phyloP scores from a whole-genome alignment of 352 stramenopile genomes.

The Blastocystis sp. region DNA sequence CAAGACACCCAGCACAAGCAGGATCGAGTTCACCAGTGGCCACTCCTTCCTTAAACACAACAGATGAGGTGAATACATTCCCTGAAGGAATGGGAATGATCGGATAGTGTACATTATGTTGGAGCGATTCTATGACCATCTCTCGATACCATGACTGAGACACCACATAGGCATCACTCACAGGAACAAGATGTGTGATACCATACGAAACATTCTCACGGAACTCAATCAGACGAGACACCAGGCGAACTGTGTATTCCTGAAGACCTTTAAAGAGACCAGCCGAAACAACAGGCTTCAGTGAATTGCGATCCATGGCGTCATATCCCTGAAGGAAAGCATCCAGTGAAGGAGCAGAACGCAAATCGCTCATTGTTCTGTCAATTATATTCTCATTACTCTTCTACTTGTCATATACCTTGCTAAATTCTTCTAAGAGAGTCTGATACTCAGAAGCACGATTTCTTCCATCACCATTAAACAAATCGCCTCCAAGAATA shows the following conservation, averaged over 20 bases:
- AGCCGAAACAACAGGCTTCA: background rate
- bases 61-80: background rate
- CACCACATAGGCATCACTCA: background rate
- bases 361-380: background rate
- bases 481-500: constrained; percentile 32
- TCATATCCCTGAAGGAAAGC: constrained; percentile 25
- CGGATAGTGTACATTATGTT: background rate
- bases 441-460: background rate
- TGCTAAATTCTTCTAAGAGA: background rate
- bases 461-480: background rate
- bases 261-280: constrained; percentile 13
- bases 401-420: background rate
- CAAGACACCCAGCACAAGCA: background rate
- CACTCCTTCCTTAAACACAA: constrained; percentile 13
- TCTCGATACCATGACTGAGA: constrained; percentile 60
- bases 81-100: background rate
- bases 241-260: constrained; percentile 3
- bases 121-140: constrained; percentile 25
- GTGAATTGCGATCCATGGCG: background rate
- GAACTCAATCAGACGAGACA: constrained; percentile 11
- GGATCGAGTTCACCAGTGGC: constrained; percentile 5
- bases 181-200: background rate
- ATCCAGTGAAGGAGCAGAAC: background rate
- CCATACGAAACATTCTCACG: background rate
- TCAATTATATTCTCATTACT: background rate